A percentile compares a stretch with the other conserved stretches of the same genome.
These are phyloP conservation scores for Backusella australiensis DNA, from an alignment of 192 early-diverging fungal species.

Conservation along the genomic window DNA sequence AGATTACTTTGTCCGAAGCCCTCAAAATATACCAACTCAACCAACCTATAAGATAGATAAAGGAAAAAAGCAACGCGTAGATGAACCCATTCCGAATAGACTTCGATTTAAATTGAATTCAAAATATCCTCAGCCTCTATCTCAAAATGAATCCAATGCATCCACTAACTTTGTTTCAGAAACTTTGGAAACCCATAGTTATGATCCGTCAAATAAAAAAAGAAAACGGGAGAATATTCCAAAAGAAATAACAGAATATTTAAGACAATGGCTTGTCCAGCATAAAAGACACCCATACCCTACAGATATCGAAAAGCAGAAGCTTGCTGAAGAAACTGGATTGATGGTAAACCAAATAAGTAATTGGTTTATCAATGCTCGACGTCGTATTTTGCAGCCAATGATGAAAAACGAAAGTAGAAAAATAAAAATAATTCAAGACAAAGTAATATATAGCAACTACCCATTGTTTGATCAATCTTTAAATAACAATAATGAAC, in stretches of 20 bases:
- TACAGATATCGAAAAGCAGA: slow-evolving; percentile 51
- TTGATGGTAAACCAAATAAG: slow-evolving; percentile 57
- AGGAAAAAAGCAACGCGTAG: neutral
- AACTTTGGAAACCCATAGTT: neutral
- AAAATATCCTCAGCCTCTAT: neutral
- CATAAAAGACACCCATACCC: slow-evolving; percentile 60
- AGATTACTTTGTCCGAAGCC: neutral
- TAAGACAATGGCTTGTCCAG: slow-evolving; percentile 49
- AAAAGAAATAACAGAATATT: slow-evolving; percentile 40
- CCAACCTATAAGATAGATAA: neutral
- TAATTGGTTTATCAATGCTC: slow-evolving; percentile 66
- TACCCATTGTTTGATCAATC: neutral
- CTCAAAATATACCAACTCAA: neutral
- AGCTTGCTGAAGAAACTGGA: slow-evolving; percentile 42
- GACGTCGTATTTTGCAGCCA: slow-evolving; percentile 53
- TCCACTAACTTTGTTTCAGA: neutral
- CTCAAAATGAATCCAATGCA: neutral
- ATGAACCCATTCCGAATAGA: neutral
- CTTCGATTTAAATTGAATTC: neutral
- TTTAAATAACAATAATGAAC: neutral
- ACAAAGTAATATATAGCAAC: neutral
- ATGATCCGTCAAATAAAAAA: slow-evolving; percentile 9
- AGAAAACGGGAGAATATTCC: slow-evolving; percentile 43
- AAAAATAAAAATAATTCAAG: neutral
- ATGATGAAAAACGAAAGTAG: slow-evolving; percentile 34